Conservation (phyloP, 306 rosid genomes). For the Elaeagnus macrophylla region DNA sequence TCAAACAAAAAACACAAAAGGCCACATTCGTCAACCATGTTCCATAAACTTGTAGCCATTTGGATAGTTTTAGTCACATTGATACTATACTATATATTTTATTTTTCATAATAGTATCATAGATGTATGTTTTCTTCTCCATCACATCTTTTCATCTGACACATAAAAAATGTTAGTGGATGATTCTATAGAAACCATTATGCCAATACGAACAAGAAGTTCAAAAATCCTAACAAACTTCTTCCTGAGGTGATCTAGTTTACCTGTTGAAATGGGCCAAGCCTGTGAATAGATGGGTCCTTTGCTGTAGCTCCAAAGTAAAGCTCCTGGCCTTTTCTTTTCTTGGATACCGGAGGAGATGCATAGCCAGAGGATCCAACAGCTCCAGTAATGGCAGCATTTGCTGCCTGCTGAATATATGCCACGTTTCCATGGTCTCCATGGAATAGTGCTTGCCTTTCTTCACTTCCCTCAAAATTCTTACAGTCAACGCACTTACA, state of each 20-base stretch:
- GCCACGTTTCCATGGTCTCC: constrained; percentile 37
- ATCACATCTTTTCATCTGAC: neutral
- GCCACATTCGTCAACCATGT: too few species aligned
- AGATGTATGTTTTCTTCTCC: neutral
- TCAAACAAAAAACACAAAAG: too few species aligned
- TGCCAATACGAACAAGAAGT: constrained; percentile 1
- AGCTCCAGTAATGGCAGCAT: constrained; percentile 52
- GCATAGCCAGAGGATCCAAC: constrained; percentile 42
- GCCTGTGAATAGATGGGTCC: constrained; percentile 35
- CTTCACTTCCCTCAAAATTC: constrained; percentile 54
- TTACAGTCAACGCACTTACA: constrained; percentile 75
- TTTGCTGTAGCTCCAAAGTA: constrained; percentile 28
- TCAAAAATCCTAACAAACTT: constrained; percentile 11
- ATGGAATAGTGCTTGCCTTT: constrained; percentile 43
- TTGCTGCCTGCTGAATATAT: constrained; percentile 45
- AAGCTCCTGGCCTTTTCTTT: constrained; percentile 42
- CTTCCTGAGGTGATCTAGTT: neutral
- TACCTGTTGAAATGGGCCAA: neutral
- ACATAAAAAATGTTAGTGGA: neutral
- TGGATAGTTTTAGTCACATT: too few species aligned
- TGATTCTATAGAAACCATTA: neutral
- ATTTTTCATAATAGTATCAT: neutral
- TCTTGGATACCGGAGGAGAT: constrained; percentile 37
- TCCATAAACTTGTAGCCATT: too few species aligned
- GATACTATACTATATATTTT: neutral